phyloP scores from a whole-genome alignment of 192 early-diverging fungal species.

The Coemansia sp. region DNA sequence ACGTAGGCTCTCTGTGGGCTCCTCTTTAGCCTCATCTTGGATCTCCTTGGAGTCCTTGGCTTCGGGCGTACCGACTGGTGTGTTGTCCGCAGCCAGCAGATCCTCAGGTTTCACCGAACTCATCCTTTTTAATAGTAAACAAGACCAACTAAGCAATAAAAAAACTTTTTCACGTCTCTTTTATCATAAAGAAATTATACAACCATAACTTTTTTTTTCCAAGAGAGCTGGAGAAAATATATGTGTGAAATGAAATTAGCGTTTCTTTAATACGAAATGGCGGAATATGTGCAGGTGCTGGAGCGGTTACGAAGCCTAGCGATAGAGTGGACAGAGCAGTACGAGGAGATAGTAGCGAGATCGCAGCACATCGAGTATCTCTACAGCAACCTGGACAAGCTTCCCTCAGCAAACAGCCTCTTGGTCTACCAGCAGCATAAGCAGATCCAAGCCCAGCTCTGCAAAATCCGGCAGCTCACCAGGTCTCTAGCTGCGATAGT shows the following conservation, averaged over 20 bases:
- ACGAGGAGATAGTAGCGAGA: background rate
- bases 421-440: background rate
- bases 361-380: background rate
- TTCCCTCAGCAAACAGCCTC: background rate
- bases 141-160: too few relatives aligned
- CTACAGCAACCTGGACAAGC: background rate
- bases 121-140: background rate
- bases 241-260: too few relatives aligned
- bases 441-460: background rate
- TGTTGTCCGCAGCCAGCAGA: background rate
- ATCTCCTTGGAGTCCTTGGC: background rate
- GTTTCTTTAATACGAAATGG: too few relatives aligned
- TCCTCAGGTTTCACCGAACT: background rate
- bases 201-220: too few relatives aligned
- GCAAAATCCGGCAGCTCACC: background rate
- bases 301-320: background rate
- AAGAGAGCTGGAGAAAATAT: too few relatives aligned
- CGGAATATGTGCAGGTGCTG: background rate
- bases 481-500: too few relatives aligned
- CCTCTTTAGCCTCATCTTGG: background rate
- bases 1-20: conserved; percentile 22
- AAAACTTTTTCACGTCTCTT: too few relatives aligned
- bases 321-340: background rate
- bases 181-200: too few relatives aligned
- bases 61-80: background rate